Conservation (phyloP, 202 grass and related monocot genomes). For the Cymbopogon flexuosus region DNA sequence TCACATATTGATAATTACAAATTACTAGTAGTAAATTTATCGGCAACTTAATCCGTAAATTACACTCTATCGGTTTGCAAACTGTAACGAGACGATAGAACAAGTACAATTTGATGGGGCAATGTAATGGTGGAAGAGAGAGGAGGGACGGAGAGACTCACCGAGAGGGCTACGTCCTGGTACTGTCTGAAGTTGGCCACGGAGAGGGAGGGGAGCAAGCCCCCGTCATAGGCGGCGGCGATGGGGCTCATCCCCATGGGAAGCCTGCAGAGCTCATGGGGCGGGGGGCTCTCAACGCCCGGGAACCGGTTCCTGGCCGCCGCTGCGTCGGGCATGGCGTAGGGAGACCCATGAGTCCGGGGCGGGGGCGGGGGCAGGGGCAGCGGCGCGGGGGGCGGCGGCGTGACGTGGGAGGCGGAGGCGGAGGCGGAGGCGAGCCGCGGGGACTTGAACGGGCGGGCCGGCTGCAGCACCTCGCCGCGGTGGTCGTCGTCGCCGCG, state of each 20-base stretch:
- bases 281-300: constrained; percentile 47
- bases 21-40: background rate
- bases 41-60: background rate
- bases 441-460: constrained; percentile 46
- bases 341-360: background rate
- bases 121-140: background rate
- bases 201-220: constrained; percentile 55
- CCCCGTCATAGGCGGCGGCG: constrained; percentile 14
- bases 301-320: constrained; percentile 16
- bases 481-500: constrained; percentile 38
- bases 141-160: background rate
- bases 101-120: background rate
- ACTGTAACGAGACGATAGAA: background rate
- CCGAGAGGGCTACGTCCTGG: constrained; percentile 68
- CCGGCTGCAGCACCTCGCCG: constrained; percentile 61
- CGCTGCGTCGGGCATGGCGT: constrained; percentile 31
- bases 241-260: background rate
- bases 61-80: background rate
- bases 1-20: background rate
- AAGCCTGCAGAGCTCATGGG: constrained; percentile 12
- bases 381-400: background rate
- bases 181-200: constrained; percentile 71
- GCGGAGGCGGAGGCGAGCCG: constrained; percentile 30
- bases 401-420: constrained; percentile 17
- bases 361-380: background rate